Base-by-base conservation (phyloP, 805 yeast genomes). In the Ogataea pini region DNA sequence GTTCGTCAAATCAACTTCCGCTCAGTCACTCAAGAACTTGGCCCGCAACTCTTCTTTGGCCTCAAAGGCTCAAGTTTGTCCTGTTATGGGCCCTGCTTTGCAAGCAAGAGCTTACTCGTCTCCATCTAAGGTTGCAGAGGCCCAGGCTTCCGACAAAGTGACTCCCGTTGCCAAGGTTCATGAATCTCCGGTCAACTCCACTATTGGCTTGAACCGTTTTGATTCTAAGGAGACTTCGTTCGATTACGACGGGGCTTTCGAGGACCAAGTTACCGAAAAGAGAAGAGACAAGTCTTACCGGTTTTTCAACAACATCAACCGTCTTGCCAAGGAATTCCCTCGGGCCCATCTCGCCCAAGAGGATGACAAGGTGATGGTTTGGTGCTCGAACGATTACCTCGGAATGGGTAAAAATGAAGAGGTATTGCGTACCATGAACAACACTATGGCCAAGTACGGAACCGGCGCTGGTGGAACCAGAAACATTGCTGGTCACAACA, bases 381-480 rank as follows among this genome's bases (percentile, higher is more conserved):
- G 99, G 99, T 94, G 99, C 65, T 91, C 99, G 36, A 94, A 94
- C 68, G 99, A 94, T 70, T 94, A 94, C 68, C 76, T 94, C 52
- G 97, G 98, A 10, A 88, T 94, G 94, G 92, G 97, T 44, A 83
- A 81, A 62, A 87, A 92, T 66, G 78, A 77, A 53, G 72, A 77
- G 54, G 92, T 92, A 37, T 72, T 89, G 50, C 71, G 79, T 14
- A 82, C 82, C 47, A 94, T 92, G 92, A 85, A 85, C 59, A 66
- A 74, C 42, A 83, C 96, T 14, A 77, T 94, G 68, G 86, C 86
- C 60, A 82, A 80, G 72, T 94, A 94, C 67, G 99, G 99, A 61
- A 86, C 96, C 4, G 99, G 99, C 60, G 96, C 99, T 7, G 99
- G 99, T 64, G 99, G 99, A 59, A 94, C 99, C 42, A 80, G 99